Base-by-base conservation (phyloP, 106 monocot species). In the Dendrobium catenatum region DNA sequence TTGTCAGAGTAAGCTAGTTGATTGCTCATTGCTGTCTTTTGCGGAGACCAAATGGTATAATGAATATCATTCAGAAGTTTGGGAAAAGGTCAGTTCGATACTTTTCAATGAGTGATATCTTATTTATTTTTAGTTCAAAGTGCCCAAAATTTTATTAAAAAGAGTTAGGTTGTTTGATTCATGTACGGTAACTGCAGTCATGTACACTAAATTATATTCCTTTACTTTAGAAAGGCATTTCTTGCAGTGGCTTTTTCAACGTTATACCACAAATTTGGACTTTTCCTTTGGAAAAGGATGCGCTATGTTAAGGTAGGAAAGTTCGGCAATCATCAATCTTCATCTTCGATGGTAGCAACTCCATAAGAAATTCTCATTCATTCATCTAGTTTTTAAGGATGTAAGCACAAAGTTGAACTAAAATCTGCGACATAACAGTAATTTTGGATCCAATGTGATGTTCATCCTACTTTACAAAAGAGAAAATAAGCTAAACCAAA, bases 31-130 rank as follows among this genome's bases (percentile, higher is more conserved):
- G 72, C 64, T 98, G 22, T 93, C 98, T 73, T 61, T 80, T 67
- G 74, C 31, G 79, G 98, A 98, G 87, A 90, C 87, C 81, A 81
- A 78, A 79, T 98, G 98, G 98, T 73, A 93, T 22, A 91, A 98
- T 82, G 86, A 88, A 37, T 98, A 98, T 68, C 98, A 98, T 82
- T 80, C 82, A 77, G 84, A 98, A 87, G 91, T 98, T 54, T 98
- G 98, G 98, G 87, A 98, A 68, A 98, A 98, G 91, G 98, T 95
- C 47, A 86, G 93, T 76, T 42, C 22, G 37, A 9, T 72, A 17
- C 33, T 72, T 26, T 64, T 64, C 64, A 64, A 68, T 33, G 70
- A 31, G 6, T 70, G 31, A 29, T 70, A 33, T 70, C 16, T 37
- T 70, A 33, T 13, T 37, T 70, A 33, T 70, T 70, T 15, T 11